Conservation (phyloP, 345 rosid genomes). For the Limnanthes douglasii region DNA sequence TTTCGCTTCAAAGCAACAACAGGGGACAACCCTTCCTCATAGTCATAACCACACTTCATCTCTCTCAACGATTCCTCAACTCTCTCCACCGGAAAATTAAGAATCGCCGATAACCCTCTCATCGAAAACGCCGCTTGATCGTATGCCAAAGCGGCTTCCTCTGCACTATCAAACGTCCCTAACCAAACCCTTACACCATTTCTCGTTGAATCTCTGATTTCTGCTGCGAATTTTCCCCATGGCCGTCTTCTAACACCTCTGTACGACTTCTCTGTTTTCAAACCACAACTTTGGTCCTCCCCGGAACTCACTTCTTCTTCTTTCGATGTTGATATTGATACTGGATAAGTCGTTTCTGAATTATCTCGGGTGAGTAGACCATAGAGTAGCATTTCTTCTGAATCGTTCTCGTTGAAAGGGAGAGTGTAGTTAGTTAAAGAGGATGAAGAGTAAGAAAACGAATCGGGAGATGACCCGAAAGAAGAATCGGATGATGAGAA, state of each 20-base stretch:
- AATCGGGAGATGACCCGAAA: conserved; percentile 33
- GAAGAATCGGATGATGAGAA: conserved; percentile 56
- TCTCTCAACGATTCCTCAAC: conserved; percentile 55
- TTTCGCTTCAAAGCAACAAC: conserved; percentile 77
- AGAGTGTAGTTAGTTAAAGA: conserved; percentile 21
- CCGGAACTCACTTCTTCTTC: conserved; percentile 32
- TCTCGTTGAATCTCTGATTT: conserved; percentile 59
- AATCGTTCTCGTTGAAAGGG: conserved; percentile 89
- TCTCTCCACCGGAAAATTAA: conserved; percentile 55
- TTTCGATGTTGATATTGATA: not conserved
- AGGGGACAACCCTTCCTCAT: conserved; percentile 62
- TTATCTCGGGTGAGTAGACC: conserved; percentile 33
- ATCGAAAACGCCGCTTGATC: conserved; percentile 63
- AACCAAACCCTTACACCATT: conserved; percentile 55
- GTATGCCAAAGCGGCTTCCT: conserved; percentile 62
- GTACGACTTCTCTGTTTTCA: conserved; percentile 34
- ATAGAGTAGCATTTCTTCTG: conserved; percentile 81
- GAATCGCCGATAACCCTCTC: conserved; percentile 44
- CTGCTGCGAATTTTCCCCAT: conserved; percentile 77
- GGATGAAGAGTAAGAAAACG: conserved; percentile 14
- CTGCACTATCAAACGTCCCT: conserved; percentile 65
- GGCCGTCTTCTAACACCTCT: conserved; percentile 67
- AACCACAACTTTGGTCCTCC: conserved; percentile 13
- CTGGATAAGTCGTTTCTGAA: conserved; percentile 3
- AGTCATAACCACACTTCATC: conserved; percentile 21